Evolutionary conservation across 2,329 filamentous ascomycete species (phyloP).

Genomic region (Cercospora citrullina): DNA sequence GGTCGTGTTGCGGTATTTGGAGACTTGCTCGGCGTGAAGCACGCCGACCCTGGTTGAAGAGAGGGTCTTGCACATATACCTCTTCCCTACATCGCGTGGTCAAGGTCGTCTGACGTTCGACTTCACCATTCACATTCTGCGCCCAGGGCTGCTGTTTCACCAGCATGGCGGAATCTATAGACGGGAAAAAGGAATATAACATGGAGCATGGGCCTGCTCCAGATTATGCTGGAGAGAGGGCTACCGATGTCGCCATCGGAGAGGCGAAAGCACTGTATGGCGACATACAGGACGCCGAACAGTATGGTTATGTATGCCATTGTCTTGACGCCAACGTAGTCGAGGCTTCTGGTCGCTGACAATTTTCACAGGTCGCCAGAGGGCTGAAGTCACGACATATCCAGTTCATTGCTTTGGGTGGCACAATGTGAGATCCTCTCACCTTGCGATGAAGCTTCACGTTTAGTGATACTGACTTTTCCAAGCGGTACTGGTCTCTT

Average conservation of each 20-base stretch:
- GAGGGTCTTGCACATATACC: neutral
- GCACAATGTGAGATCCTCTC: conserved; percentile 10
- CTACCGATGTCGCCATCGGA: conserved; percentile 31
- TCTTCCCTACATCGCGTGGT: neutral
- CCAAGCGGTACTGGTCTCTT: conserved; percentile 44
- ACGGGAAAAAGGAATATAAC: conserved; percentile 17
- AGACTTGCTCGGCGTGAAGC: neutral
- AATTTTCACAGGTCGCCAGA: conserved; percentile 48
- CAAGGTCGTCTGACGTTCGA: neutral
- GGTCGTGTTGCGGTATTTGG: neutral
- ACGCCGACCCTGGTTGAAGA: neutral
- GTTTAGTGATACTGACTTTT: neutral
- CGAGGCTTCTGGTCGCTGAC: neutral
- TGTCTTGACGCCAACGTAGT: neutral
- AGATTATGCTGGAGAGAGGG: conserved; percentile 13
- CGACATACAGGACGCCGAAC: conserved; percentile 51
- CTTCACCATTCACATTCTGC: neutral
- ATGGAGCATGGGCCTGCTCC: conserved; percentile 3
- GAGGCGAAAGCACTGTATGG: conserved; percentile 57
- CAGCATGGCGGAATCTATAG: conserved; percentile 17
- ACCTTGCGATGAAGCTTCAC: neutral
- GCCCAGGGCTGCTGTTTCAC: neutral
- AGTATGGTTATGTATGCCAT: conserved; percentile 9
- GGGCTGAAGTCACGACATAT: conserved; percentile 58
- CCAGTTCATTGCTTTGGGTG: conserved; percentile 60